Percentiles rank a stretch among this genome's conserved stretches.
Conservation (phyloP, 2,329 filamentous ascomycete species). For the Beauveria bassiana region DNA sequence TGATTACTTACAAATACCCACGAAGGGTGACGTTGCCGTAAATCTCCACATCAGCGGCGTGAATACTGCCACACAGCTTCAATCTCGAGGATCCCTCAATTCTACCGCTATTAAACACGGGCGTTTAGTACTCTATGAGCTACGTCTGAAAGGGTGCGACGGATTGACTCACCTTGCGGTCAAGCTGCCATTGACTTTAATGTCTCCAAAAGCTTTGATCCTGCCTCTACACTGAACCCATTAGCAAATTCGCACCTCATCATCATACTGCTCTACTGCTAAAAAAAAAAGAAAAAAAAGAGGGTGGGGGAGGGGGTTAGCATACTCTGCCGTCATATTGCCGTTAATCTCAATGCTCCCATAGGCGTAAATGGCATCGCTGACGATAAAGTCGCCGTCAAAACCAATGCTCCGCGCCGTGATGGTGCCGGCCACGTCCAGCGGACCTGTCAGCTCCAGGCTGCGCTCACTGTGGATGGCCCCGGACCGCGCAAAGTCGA, state of each 20-base stretch:
- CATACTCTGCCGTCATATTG: conserved; percentile 34
- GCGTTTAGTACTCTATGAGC: not conserved
- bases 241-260: not conserved
- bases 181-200: conserved; percentile 32
- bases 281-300: not conserved
- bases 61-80: conserved; percentile 33
- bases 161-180: conserved; percentile 26
- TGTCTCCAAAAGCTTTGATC: conserved; percentile 40
- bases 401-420: conserved; percentile 37
- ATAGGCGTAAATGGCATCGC: conserved; percentile 39
- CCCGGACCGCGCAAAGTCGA: conserved; percentile 24
- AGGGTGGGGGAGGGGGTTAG: too few relatives aligned
- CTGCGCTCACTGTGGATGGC: conserved; percentile 36
- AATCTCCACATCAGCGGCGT: conserved; percentile 37
- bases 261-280: not conserved
- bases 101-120: conserved; percentile 27
- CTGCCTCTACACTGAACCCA: conserved; percentile 25
- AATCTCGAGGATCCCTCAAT: conserved; percentile 41
- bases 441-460: conserved; percentile 33
- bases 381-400: conserved; percentile 35
- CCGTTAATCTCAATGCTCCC: conserved; percentile 35
- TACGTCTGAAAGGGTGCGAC: not conserved
- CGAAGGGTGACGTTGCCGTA: conserved; percentile 39
- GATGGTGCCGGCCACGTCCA: conserved; percentile 41
- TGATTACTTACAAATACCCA: conserved; percentile 32